Evolutionary conservation across 179 eudicot species (phyloP), one percentile per base, ranked within the genome.

Genomic region (Beta lomatogona): DNA sequence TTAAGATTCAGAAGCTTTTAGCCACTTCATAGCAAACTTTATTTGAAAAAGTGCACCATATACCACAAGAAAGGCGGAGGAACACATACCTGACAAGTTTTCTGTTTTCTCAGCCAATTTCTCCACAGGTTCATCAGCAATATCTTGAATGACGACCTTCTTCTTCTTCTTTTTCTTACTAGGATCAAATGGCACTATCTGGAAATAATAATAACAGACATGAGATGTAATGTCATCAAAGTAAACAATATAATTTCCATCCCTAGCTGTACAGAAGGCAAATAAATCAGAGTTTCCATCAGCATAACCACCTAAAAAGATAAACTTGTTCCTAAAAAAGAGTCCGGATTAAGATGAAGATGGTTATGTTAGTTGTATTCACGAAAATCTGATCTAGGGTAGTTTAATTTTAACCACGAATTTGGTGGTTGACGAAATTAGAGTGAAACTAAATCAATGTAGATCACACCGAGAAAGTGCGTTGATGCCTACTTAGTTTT

Each of bases 151-250:
- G 9, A 89, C 90, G 67, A 91, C 94, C 87, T 92, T 92, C 91
- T 94, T 94, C 89, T 94, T 92, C 82, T 94, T 94, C 88, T 94
- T 92, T 88, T 94, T 92, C 57, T 94, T 94, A 53, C 92, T 81
- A 19, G 94, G 95, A 83, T 94, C 97, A 85, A 94, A 93, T 76
- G 93, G 89, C 31, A 87, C 90, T 85, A 93, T 86, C 97, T 94
- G 87, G 41, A 59, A 36, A 69, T 64, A 75, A 68, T 3, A 21
- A 3, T 19, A 45, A 13, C 25, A 63, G 66, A 25, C 63, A 61
- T 28, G 19, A 55, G 16, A 31, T 44, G 22, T 55, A 48, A 6
- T 48, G 7, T 48, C 52, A 48, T 48, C 52, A 48, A 48, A 48
- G 52, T 9, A 48, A 48, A 6, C 50, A 76, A 67, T 59, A 21